These are phyloP conservation scores for Funneliformis caledonium DNA, from an alignment of 371 early-diverging fungal species.

Conservation along the genomic window DNA sequence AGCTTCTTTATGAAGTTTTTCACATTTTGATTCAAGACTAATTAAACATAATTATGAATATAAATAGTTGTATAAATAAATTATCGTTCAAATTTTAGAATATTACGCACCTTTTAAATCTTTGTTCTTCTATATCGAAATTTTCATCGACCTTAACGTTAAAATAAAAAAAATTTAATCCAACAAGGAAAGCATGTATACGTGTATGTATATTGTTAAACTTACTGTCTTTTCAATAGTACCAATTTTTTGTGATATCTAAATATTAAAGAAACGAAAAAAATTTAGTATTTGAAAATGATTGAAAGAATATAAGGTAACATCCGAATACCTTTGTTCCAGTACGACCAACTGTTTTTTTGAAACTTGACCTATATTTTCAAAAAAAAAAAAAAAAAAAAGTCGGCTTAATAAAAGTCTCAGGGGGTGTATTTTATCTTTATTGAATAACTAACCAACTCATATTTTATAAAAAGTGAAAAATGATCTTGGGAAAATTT, in stretches of 20 bases:
- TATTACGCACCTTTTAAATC: constrained; percentile 73
- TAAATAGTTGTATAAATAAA: background rate
- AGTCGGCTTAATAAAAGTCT: background rate
- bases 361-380: constrained; percentile 73
- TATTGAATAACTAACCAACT: constrained; percentile 45
- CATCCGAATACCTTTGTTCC: constrained; percentile 66
- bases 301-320: constrained; percentile 21
- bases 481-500: background rate
- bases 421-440: constrained; percentile 37
- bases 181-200: background rate
- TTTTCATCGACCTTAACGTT: constrained; percentile 67
- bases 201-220: background rate
- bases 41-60: constrained; percentile 4
- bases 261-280: constrained; percentile 8
- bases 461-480: constrained; percentile 27
- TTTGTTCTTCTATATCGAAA: constrained; percentile 85
- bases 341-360: constrained; percentile 84
- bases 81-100: background rate
- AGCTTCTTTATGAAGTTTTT: constrained; percentile 88
- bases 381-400: background rate
- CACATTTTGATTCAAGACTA: constrained; percentile 86
- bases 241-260: constrained; percentile 77
- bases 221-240: constrained; percentile 71
- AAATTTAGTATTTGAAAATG: background rate
- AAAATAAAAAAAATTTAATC: too few species aligned